Percentiles rank a stretch among this genome's conserved stretches.
Evolutionary conservation across 2,329 filamentous ascomycete genomes (phyloP).

Genomic region (Scedosporium apiospermum): DNA sequence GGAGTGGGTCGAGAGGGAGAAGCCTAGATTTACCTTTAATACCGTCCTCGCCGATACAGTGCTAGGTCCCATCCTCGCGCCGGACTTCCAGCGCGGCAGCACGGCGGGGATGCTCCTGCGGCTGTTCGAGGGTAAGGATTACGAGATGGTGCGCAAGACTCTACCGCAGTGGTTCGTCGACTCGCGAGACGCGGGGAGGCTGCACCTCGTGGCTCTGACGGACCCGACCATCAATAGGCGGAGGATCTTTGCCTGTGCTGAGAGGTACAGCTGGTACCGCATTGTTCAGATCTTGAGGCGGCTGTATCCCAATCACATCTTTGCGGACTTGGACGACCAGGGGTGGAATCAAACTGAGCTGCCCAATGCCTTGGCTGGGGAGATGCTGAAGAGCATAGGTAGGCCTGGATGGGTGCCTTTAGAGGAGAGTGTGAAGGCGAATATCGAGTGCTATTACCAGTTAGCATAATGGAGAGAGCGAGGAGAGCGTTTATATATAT

Average conservation of each 20-base stretch:
- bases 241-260: neutral
- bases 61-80: constrained; percentile 3
- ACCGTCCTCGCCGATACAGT: constrained; percentile 4
- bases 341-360: neutral
- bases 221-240: neutral
- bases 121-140: constrained; percentile 4
- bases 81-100: neutral
- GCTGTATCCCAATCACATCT: neutral
- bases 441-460: neutral
- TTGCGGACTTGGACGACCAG: neutral
- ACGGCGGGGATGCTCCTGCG: constrained; percentile 1
- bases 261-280: constrained; percentile 1
- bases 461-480: neutral
- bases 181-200: neutral
- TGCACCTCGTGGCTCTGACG: neutral
- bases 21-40: constrained; percentile 1
- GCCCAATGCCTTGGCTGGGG: neutral
- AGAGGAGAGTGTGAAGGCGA: neutral
- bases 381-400: neutral
- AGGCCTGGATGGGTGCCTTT: neutral
- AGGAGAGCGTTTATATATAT: neutral
- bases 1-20: constrained; percentile 3
- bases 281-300: neutral
- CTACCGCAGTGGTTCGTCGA: constrained; percentile 4
- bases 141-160: neutral